Evolutionary conservation across 768 basidiomycete species (phyloP).

Genomic region (Boletus barrowsii): DNA sequence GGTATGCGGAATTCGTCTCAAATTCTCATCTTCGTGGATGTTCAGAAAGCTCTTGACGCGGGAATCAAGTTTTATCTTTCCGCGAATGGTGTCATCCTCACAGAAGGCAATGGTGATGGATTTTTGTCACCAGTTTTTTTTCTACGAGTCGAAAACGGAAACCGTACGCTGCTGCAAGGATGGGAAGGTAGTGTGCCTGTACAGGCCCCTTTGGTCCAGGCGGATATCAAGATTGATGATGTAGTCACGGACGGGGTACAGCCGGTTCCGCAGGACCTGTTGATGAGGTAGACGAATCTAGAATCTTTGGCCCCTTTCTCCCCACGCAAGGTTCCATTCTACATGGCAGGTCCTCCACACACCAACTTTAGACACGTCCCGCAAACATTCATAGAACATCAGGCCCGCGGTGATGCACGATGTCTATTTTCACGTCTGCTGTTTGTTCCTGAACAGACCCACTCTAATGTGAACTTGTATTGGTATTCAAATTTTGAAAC

Average conservation of each 20-base stretch:
- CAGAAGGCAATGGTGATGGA: slow-evolving; percentile 69
- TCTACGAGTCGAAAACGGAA: slow-evolving; percentile 54
- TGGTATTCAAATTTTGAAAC: neutral
- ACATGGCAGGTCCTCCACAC: neutral
- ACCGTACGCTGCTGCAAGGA: slow-evolving; percentile 17
- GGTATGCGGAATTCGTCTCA: slow-evolving; percentile 81
- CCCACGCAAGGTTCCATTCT: neutral
- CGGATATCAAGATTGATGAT: neutral
- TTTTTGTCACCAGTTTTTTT: slow-evolving; percentile 65
- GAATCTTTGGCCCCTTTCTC: neutral
- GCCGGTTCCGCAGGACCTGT: neutral
- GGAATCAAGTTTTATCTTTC: slow-evolving; percentile 78
- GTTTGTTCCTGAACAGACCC: neutral
- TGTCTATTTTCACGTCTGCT: neutral
- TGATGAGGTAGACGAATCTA: neutral
- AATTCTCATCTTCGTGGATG: slow-evolving; percentile 78
- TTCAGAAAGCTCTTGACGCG: slow-evolving; percentile 62
- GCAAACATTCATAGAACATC: neutral
- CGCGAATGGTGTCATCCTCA: slow-evolving; percentile 85
- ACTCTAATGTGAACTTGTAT: neutral
- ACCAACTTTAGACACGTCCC: neutral
- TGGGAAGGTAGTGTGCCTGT: slow-evolving; percentile 17
- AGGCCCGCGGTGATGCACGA: neutral
- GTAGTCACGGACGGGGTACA: neutral
- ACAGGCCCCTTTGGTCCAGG: neutral